These are phyloP conservation scores for Talaromyces adpressus DNA, from an alignment of 495 filamentous ascomycete genomes.

Conservation along the genomic window DNA sequence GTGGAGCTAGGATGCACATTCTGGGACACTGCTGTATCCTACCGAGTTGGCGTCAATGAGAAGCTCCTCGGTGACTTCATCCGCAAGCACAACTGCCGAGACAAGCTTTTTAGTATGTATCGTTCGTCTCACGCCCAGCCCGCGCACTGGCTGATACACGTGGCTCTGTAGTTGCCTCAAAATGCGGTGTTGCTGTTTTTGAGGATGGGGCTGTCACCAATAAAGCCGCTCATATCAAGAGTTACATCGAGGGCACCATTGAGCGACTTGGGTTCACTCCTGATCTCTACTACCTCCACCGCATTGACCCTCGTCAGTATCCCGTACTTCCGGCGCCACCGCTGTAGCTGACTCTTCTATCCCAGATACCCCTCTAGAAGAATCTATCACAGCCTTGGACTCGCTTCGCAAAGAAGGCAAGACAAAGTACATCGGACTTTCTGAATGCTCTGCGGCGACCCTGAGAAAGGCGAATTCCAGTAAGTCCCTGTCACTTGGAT, in stretches of 20 bases:
- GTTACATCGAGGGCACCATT: slow-evolving; percentile 28
- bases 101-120: slow-evolving; percentile 16
- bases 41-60: slow-evolving; percentile 19
- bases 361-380: too few species aligned
- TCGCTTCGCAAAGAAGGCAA: slow-evolving; percentile 12
- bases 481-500: neutral
- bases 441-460: neutral
- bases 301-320: neutral
- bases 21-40: slow-evolving; percentile 27
- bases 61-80: slow-evolving; percentile 28
- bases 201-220: slow-evolving; percentile 17
- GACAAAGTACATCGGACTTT: neutral
- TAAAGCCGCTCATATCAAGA: slow-evolving; percentile 23
- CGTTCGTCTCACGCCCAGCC: neutral
- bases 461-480: slow-evolving; percentile 12
- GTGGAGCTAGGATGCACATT: slow-evolving; percentile 24
- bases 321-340: slow-evolving; percentile 16
- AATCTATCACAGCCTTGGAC: slow-evolving; percentile 12
- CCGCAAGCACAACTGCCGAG: slow-evolving; percentile 21
- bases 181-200: slow-evolving; percentile 19
- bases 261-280: slow-evolving; percentile 26
- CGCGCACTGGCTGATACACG: slow-evolving; percentile 4
- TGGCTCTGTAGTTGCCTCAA: neutral
- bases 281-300: slow-evolving; percentile 13
- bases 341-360: slow-evolving; percentile 2